phyloP scores from a whole-genome alignment of 2,329 filamentous ascomycete genomes.

The Neoascochyta sp. region DNA sequence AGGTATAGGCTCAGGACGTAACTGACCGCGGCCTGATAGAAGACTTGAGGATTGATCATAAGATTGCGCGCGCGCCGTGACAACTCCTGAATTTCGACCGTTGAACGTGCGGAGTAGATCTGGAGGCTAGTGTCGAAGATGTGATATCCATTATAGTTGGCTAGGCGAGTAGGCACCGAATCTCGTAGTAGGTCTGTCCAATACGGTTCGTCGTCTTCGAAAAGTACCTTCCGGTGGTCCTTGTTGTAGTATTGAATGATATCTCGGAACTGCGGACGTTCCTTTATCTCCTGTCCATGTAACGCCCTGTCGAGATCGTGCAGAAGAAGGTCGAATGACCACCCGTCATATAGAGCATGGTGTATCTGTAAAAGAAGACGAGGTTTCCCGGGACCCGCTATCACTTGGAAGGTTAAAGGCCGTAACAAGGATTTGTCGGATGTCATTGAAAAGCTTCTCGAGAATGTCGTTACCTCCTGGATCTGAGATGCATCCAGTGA shows the following conservation, averaged over 20 bases:
- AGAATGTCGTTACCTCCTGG: slow-evolving; percentile 38
- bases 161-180: slow-evolving; percentile 54
- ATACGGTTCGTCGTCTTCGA: slow-evolving; percentile 45
- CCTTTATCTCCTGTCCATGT: slow-evolving; percentile 18
- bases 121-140: slow-evolving; percentile 6
- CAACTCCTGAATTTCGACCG: slow-evolving; percentile 13
- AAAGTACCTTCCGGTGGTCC: slow-evolving; percentile 1
- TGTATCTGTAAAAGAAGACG: slow-evolving; percentile 59
- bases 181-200: slow-evolving; percentile 66
- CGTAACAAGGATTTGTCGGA: slow-evolving; percentile 46
- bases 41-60: slow-evolving; percentile 60
- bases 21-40: slow-evolving; percentile 70
- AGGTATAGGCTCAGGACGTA: slow-evolving; percentile 64
- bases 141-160: slow-evolving; percentile 52
- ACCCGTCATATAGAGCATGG: slow-evolving; percentile 89
- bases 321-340: slow-evolving; percentile 75
- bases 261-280: slow-evolving; percentile 58
- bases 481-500: slow-evolving; percentile 46
- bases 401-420: slow-evolving; percentile 62
- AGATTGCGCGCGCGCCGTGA: slow-evolving; percentile 20
- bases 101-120: slow-evolving; percentile 18
- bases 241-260: slow-evolving; percentile 49
- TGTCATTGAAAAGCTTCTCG: slow-evolving; percentile 41
- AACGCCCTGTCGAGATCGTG: slow-evolving; percentile 61
- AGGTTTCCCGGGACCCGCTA: slow-evolving; percentile 7